Percentiles rank a stretch among this genome's conserved stretches.
Conservation (phyloP, 768 basidiomycete species). For the Pulveroboletus sp. region DNA sequence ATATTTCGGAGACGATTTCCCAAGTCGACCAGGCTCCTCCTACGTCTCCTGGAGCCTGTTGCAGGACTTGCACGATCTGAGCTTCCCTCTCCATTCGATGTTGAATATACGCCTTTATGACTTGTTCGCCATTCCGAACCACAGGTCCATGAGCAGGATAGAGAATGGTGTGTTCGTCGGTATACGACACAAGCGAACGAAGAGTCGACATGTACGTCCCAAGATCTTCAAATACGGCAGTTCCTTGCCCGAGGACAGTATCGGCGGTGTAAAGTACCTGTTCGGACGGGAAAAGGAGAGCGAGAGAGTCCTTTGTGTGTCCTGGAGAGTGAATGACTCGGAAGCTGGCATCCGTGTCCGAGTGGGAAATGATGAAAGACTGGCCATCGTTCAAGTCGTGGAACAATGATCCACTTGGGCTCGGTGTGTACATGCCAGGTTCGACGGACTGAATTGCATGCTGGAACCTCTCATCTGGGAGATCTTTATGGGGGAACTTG, state of each 20-base stretch:
- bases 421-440: slow-evolving; percentile 42
- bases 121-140: slow-evolving; percentile 53
- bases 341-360: slow-evolving; percentile 29
- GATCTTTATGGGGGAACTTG: slow-evolving; percentile 52
- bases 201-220: slow-evolving; percentile 63
- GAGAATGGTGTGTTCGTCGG: slow-evolving; percentile 46
- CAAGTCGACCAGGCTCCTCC: slow-evolving; percentile 51
- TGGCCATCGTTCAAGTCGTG: slow-evolving; percentile 61
- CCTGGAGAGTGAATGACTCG: slow-evolving; percentile 83
- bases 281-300: slow-evolving; percentile 64
- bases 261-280: slow-evolving; percentile 84
- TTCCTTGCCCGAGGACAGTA: slow-evolving; percentile 86
- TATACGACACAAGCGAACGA: slow-evolving; percentile 43
- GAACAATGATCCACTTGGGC: slow-evolving; percentile 39
- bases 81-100: slow-evolving; percentile 80
- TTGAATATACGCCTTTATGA: slow-evolving; percentile 67
- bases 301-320: slow-evolving; percentile 85
- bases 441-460: slow-evolving; percentile 39
- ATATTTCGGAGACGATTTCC: slow-evolving; percentile 61
- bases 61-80: slow-evolving; percentile 60
- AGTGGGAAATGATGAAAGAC: slow-evolving; percentile 34
- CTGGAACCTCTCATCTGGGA: slow-evolving; percentile 25
- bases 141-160: slow-evolving; percentile 91
- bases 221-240: slow-evolving; percentile 85
- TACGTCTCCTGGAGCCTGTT: slow-evolving; percentile 25